phyloP scores from a whole-genome alignment of 78 protist genomes.

The Dictyostelium firmibasis region DNA sequence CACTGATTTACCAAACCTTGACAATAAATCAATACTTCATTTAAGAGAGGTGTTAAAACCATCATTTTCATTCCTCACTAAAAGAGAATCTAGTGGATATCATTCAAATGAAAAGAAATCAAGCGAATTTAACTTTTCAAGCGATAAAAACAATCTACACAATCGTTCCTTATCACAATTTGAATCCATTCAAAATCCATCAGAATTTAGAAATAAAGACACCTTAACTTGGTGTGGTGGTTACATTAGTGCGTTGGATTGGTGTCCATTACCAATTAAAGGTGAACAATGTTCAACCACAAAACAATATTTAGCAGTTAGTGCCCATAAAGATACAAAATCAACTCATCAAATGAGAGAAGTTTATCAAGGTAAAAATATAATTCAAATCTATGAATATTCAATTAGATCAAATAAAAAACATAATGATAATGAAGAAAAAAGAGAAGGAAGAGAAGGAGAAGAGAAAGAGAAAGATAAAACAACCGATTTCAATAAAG shows the following conservation, averaged over 20 bases:
- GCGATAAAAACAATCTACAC: not conserved
- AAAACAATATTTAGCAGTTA: slow-evolving; percentile 44
- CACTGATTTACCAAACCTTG: not conserved
- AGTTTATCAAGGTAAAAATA: slow-evolving; percentile 9
- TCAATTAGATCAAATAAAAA: not conserved
- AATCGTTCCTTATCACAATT: not conserved
- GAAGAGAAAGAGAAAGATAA: not conserved
- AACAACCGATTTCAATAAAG: no score
- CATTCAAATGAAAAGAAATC: not conserved
- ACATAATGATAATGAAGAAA: not conserved
- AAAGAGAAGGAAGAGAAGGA: not conserved
- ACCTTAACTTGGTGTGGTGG: slow-evolving; percentile 18
- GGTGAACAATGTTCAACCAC: not conserved
- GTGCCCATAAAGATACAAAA: not conserved
- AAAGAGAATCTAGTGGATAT: not conserved
- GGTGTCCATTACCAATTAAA: slow-evolving; percentile 51
- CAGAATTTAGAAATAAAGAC: not conserved
- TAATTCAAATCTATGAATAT: slow-evolving; percentile 59
- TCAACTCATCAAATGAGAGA: slow-evolving; percentile 2
- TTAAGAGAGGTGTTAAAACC: not conserved
- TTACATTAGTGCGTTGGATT: not conserved
- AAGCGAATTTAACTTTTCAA: not conserved
- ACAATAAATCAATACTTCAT: not conserved
- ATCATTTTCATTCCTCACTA: not conserved
- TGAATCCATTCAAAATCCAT: not conserved